Base-by-base conservation (phyloP, 352 stramenopile genomes). In the Thalassiosira livingstoniorum region DNA sequence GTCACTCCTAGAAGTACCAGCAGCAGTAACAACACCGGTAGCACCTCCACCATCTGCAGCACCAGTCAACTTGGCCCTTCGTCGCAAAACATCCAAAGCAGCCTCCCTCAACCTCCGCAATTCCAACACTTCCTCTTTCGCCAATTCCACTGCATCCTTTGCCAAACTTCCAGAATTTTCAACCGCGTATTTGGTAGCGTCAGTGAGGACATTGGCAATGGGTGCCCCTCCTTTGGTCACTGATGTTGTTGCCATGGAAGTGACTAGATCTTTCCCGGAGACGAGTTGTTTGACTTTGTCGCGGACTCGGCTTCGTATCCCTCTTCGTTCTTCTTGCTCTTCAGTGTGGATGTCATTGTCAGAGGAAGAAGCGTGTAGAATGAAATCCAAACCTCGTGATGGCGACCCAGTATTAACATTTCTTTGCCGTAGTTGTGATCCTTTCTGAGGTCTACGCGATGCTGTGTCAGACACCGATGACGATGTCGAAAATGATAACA, bases 121-220 rank as follows among this genome's bases (percentile, higher is more conserved):
- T n/a, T n/a, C 29, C 29, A 29, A 31, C 13, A 86, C 62, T 72
- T 81, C 71, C 55, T 90, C 80, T 1, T 72, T 72, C 2, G 78
- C 80, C 45, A 86, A 57, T 57, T 90, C 80, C 0, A 82, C 63
- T 7, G 84, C 77, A 27, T 35, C 62, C 15, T 73, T 45, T 37
- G 62, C 65, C 5, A 51, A 51, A 51, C 42, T 51, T 51, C 42
- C 42, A 51, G 5, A 15, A 65, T 21, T 39, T 23, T 10, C 29
- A 37, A 13, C 18, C 23, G 18, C 15, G 18, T 65, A 37, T 23
- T 65, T 43, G 10, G 27, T 85, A 32, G 85, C 78, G 75, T 87
- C 78, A 37, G 66, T 69, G 2, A 90, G 37, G 4, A 90, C 65
- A 4, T 57, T 57, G 11, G 74, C 76, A 64, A 90, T 84, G 2